Evolutionary conservation across 2,329 filamentous ascomycete genomes (phyloP).

Genomic region (Clonostachys byssicola): DNA sequence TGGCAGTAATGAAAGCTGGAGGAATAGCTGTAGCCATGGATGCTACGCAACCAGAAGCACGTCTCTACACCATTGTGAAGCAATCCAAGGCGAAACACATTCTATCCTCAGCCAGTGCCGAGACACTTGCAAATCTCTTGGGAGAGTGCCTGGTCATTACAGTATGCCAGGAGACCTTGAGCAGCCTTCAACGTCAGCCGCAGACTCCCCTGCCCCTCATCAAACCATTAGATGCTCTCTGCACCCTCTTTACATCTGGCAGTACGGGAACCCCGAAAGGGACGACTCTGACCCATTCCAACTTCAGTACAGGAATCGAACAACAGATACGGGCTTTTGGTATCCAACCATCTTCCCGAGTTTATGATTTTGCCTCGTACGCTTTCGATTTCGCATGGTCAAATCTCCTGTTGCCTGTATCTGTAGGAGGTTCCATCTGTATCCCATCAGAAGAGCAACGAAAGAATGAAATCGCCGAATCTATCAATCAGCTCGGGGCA

Average conservation of each 20-base stretch:
- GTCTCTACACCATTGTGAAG: neutral
- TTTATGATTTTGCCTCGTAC: constrained; percentile 19
- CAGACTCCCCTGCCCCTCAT: neutral
- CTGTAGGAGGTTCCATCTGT: constrained; percentile 30
- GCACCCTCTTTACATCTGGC: constrained; percentile 1
- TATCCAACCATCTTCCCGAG: constrained; percentile 1
- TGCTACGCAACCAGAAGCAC: neutral
- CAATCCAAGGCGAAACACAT: neutral
- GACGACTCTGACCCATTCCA: constrained; percentile 8
- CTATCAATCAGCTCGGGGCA: constrained; percentile 5
- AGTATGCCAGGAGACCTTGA: too few relatives aligned
- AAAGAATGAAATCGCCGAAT: constrained; percentile 2
- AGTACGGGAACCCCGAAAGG: constrained; percentile 14
- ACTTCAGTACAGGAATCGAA: constrained; percentile 9
- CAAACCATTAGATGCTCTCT: neutral
- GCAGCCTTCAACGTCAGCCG: too few relatives aligned
- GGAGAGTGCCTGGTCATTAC: too few relatives aligned
- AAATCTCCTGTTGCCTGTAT: constrained; percentile 30
- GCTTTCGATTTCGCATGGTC: constrained; percentile 29
- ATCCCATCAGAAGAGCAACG: constrained; percentile 12
- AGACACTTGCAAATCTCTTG: too few relatives aligned
- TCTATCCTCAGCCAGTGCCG: too few relatives aligned
- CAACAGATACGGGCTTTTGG: neutral
- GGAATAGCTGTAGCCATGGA: neutral
- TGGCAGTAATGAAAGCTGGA: constrained; percentile 12